Conservation (phyloP, 441 rosid species). For the Adansonia grandidieri region DNA sequence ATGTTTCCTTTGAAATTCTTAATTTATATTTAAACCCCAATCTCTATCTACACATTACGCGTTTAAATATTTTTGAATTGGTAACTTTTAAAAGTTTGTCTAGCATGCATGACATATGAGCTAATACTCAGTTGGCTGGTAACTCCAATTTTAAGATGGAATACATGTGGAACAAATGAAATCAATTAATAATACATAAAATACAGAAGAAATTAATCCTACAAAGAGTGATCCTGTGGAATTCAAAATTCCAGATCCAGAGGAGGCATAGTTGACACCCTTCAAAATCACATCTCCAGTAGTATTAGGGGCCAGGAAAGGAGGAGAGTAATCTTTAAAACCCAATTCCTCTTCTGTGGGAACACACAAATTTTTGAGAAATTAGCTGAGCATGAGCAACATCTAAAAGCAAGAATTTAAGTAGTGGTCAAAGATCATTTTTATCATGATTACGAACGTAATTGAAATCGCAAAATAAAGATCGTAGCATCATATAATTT, state of each 20-base stretch:
- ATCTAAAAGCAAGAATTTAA: background rate
- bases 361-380: background rate
- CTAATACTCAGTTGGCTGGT: too few species aligned
- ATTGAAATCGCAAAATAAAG: background rate
- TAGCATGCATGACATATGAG: too few species aligned
- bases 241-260: conserved; percentile 22
- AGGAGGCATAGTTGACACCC: conserved; percentile 27
- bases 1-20: too few species aligned
- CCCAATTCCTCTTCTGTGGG: conserved; percentile 7
- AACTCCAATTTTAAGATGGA: too few species aligned
- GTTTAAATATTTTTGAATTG: too few species aligned
- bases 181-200: background rate
- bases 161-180: background rate
- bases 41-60: too few species aligned
- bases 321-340: background rate
- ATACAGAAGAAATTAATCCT: background rate
- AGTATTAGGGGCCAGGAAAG: conserved; percentile 13
- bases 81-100: too few species aligned
- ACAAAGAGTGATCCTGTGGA: background rate
- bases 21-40: too few species aligned
- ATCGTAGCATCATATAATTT: background rate
- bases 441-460: background rate
- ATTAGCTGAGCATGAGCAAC: background rate
- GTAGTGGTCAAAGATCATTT: too few species aligned
- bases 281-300: conserved; percentile 8